Conservation (phyloP, 2,329 filamentous ascomycete genomes). For the Teratosphaeriaceae sp. region DNA sequence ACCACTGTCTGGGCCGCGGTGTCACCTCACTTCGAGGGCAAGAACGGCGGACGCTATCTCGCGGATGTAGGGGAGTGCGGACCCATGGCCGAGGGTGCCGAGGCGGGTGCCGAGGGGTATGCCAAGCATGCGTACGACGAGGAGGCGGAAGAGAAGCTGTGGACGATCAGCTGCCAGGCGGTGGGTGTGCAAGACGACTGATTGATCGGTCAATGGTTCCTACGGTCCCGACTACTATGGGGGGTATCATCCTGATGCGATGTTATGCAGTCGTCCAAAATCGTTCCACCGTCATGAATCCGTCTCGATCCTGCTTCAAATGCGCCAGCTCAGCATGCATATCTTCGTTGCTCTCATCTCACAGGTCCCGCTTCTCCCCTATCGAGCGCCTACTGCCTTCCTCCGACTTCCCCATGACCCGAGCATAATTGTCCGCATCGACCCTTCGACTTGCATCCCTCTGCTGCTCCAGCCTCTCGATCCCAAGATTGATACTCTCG, state of each 20-base stretch:
- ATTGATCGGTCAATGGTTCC: too few species aligned
- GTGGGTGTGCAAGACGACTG: conserved; percentile 20
- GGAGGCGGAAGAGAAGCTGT: conserved; percentile 36
- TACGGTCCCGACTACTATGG: too few species aligned
- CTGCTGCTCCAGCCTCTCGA: conserved; percentile 63
- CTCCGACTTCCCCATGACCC: conserved; percentile 17
- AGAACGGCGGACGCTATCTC: conserved; percentile 43
- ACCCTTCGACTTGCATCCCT: conserved; percentile 43
- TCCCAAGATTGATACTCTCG: conserved; percentile 63
- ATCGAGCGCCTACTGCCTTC: too few species aligned
- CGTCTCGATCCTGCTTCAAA: too few species aligned
- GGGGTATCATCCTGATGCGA: conserved; percentile 1
- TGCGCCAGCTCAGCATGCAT: too few species aligned
- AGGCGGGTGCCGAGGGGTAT: conserved; percentile 25
- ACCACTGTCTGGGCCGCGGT: conserved; percentile 43
- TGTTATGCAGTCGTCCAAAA: not conserved
- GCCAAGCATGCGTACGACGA: conserved; percentile 33
- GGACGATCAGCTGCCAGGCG: conserved; percentile 33
- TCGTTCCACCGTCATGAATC: too few species aligned
- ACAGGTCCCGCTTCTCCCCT: conserved; percentile 12
- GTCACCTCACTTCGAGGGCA: conserved; percentile 32
- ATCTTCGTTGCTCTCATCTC: too few species aligned
- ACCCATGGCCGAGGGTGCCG: conserved; percentile 21
- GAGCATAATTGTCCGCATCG: conserved; percentile 21
- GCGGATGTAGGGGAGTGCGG: conserved; percentile 34